phyloP scores from a whole-genome alignment of 2,329 filamentous ascomycete species.

The Fusarium temperatum region DNA sequence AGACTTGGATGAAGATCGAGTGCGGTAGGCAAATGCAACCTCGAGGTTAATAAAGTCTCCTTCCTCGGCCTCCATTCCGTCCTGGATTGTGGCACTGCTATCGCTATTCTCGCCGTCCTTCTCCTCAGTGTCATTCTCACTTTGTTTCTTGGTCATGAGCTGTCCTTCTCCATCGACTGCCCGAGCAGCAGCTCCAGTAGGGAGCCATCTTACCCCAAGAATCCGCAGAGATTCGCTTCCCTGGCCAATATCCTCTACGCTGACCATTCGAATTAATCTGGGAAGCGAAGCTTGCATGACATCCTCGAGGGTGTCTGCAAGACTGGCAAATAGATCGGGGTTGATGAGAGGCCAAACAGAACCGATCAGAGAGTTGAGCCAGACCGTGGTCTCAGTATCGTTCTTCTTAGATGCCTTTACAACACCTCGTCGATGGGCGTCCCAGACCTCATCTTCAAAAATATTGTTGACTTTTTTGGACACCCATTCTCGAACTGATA shows the following conservation, averaged over 20 bases:
- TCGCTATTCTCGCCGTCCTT: conserved; percentile 51
- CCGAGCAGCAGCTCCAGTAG: conserved; percentile 72
- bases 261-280: conserved; percentile 75
- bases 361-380: conserved; percentile 75
- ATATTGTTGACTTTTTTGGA: conserved; percentile 68
- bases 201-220: conserved; percentile 76
- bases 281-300: conserved; percentile 82
- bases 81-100: conserved; percentile 48
- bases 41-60: conserved; percentile 83
- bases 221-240: conserved; percentile 77
- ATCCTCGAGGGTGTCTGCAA: conserved; percentile 78
- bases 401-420: conserved; percentile 52
- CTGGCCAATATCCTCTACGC: conserved; percentile 79
- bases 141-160: conserved; percentile 53
- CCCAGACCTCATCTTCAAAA: conserved; percentile 77
- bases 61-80: conserved; percentile 79
- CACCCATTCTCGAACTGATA: conserved; percentile 66
- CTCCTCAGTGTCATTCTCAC: conserved; percentile 45
- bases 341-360: conserved; percentile 80
- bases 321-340: conserved; percentile 74
- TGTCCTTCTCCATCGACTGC: conserved; percentile 68
- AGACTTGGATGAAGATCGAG: conserved; percentile 67
- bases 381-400: conserved; percentile 71
- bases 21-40: conserved; percentile 76
- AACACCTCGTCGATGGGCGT: conserved; percentile 65